Evolutionary conservation across 192 early-diverging fungal species (phyloP).

Genomic region (Dissophora ornata): DNA sequence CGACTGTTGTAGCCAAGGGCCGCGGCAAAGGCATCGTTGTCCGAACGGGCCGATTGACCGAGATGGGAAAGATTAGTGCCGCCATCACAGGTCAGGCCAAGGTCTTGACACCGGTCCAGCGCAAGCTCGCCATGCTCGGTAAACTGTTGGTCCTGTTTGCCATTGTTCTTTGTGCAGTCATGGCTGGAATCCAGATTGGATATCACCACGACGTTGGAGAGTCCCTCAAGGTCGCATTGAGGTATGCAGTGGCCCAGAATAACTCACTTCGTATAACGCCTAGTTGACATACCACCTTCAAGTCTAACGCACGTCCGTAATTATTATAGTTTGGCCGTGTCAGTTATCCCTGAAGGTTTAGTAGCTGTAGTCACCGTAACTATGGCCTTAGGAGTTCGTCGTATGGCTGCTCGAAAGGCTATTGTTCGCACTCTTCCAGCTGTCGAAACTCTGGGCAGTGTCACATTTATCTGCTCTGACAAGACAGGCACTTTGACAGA

Average conservation of each 20-base stretch:
- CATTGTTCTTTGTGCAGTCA: slow-evolving; percentile 80
- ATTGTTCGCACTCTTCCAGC: slow-evolving; percentile 94
- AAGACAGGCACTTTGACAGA: slow-evolving; percentile 98
- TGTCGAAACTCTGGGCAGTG: slow-evolving; percentile 95
- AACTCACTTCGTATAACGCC: no score
- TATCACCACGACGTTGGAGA: slow-evolving; percentile 73
- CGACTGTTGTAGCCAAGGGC: slow-evolving; percentile 90
- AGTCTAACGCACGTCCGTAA: no score
- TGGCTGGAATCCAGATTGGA: slow-evolving; percentile 85
- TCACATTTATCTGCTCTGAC: slow-evolving; percentile 98
- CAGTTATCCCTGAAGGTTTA: slow-evolving; percentile 97
- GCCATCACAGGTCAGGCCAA: slow-evolving; percentile 78
- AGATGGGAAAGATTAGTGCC: slow-evolving; percentile 94
- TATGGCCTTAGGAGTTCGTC: slow-evolving; percentile 95
- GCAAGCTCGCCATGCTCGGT: slow-evolving; percentile 83
- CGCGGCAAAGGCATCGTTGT: slow-evolving; percentile 94
- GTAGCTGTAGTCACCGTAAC: slow-evolving; percentile 98
- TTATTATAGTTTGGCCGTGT: slow-evolving; percentile 82
- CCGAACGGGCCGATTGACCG: slow-evolving; percentile 85
- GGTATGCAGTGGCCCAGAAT: slow-evolving; percentile 60
- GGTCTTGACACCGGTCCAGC: slow-evolving; percentile 75
- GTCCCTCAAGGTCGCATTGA: slow-evolving; percentile 87
- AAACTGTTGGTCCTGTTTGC: slow-evolving; percentile 87
- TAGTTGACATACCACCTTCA: background rate
- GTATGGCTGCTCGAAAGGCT: slow-evolving; percentile 90